Evolutionary conservation across 2,329 filamentous ascomycete species (phyloP).

Genomic region (Pseudogymnoascus sp.): DNA sequence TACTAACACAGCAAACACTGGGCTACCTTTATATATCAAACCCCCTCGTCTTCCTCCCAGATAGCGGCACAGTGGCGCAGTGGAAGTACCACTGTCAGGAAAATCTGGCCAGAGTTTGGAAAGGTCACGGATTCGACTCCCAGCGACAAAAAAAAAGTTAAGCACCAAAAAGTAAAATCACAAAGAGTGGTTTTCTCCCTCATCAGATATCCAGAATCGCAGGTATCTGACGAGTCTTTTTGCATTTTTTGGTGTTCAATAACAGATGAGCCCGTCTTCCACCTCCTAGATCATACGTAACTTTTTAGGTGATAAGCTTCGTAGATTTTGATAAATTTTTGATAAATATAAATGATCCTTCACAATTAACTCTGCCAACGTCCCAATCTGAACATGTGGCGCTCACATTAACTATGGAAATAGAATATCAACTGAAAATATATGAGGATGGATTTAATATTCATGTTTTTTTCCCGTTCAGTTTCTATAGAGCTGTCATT

Average conservation of each 20-base stretch:
- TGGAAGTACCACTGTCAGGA: slow-evolving; percentile 2
- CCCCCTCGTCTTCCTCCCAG: slow-evolving; percentile 7
- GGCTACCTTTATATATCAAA: slow-evolving; percentile 6
- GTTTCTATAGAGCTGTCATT: background rate
- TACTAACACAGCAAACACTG: background rate
- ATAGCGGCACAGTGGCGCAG: slow-evolving; percentile 5
- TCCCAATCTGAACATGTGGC: background rate
- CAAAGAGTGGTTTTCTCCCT: slow-evolving; percentile 1
- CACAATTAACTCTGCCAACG: background rate
- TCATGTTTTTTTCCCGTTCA: background rate
- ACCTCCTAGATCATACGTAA: background rate
- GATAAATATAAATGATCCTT: too few species aligned
- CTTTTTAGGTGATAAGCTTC: background rate
- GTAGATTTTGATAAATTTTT: background rate
- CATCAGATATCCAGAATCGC: background rate
- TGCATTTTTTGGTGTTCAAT: background rate
- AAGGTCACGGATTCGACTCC: background rate
- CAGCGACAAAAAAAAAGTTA: background rate
- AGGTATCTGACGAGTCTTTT: background rate
- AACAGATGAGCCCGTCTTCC: background rate
- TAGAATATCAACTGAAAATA: background rate
- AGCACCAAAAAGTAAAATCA: slow-evolving; percentile 8
- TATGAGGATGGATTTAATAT: background rate
- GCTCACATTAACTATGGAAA: background rate
- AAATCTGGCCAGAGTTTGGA: background rate